Evolutionary conservation across 352 stramenopile genomes (phyloP), one percentile per base, ranked within the genome.

Genomic region (Phytopythium vexans): DNA sequence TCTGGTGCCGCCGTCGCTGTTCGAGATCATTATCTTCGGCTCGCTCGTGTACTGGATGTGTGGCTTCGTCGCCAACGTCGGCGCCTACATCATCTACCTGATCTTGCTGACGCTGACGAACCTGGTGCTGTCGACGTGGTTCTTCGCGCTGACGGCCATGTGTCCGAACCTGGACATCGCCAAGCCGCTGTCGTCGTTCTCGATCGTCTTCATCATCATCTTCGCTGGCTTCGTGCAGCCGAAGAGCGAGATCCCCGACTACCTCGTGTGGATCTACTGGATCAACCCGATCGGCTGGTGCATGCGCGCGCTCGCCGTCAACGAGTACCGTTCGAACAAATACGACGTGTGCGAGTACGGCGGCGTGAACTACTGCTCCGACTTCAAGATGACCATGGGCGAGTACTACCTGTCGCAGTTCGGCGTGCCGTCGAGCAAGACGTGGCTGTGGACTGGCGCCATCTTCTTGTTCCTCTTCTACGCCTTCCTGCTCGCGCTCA

Each of bases 11-110:
- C 58, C 80, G 38, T 50, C 48, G 55, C 32, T 62, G 6, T 54
- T 73, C 10, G 82, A 92, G 66, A 77, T 63, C 21, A 48, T 90
- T 10, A 52, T 88, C 14, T 92, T 95, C 62, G 82, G 68, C 11
- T 75, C 69, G 3, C 49, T 94, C 49, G 52, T 92, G 8, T 94
- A 92, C 47, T 94, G 74, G 66, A 88, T 92, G 66, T 73, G 82
- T 47, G 84, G 82, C 11, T 70, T 74, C 37, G 50, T 43, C 10
- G 9, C 50, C 7, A 51, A 64, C 33, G 70, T 57, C 2, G 35
- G 7, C 6, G 44, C 52, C 3, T 90, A 68, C 55, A 42, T 81
- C 21, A 58, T 76, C 35, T 89, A 77, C 57, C 8, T 70, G n/a
- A 47, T 75, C 38, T 14, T 85, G 35, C 47, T 86, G 8, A 42